Base-by-base conservation (phyloP, 2,329 filamentous ascomycete species). In the Pseudogymnoascus pannorum region DNA sequence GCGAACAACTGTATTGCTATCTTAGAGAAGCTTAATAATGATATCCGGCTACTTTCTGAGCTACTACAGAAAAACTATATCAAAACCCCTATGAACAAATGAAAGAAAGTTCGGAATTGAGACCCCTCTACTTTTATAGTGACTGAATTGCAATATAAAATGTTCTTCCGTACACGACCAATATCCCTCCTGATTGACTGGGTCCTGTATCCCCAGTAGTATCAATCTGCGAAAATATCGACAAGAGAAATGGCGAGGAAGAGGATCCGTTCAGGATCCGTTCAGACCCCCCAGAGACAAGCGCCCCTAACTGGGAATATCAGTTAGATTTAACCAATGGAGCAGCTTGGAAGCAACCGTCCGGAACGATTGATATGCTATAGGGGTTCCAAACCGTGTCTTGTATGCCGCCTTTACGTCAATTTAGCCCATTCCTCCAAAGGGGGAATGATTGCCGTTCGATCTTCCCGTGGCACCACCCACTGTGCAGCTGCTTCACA, bases 261-360 rank as follows among this genome's bases (percentile, higher is more conserved):
- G 82, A 86, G 51, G 84, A 87, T 68, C 71, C 88, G 5, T 87
- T 88, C 69, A 85, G 85, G 1, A 84, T 65, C 86, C 85, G 2
- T 3, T 72, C 77, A 1, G 72, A 74, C 24, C 16, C 44, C 7
- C 71, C 74, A n/a, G 63, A 65, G 1, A 74, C 75, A 7, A 70
- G 75, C 40, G 62, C 65, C n/a, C 64, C 58, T 11, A 75, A 75
- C 58, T 80, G 79, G n/a, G 57, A 57, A 16, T 63, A 35, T 11
- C 73, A 76, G 5, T 70, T 83, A 9, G 79, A 87, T 68, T 73
- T 87, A 57, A 78, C 75, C 60, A 76, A 78, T 61, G 80, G 85
- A 1, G 77, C 72, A 61, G 78, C 84, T 1, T 87, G 84, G 84
- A 74, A 69, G 24, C 67, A 75, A 60, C 71, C 75, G n/a, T n/a